Evolutionary conservation across 257 asterid genomes (phyloP).

Genomic region (Penstemon barbatus): DNA sequence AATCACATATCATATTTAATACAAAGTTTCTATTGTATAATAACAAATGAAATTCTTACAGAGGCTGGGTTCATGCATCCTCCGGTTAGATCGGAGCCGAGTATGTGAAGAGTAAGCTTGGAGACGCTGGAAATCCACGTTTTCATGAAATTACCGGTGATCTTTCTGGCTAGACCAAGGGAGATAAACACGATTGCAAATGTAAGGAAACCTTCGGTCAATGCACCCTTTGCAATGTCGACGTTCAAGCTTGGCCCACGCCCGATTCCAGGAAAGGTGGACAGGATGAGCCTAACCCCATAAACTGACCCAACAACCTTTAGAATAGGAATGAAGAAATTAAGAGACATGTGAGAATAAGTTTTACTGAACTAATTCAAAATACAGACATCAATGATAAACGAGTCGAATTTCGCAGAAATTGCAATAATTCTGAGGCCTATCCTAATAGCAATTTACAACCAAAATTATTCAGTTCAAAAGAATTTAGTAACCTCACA

Average conservation of each 20-base stretch:
- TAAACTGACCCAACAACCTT: conserved; percentile 77
- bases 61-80: conserved; percentile 99
- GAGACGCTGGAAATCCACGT: conserved; percentile 89
- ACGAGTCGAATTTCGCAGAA: background rate
- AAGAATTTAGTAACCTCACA: too few species aligned
- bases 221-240: conserved; percentile 72
- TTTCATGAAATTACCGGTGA: conserved; percentile 56
- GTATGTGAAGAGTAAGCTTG: conserved; percentile 75
- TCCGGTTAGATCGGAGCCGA: conserved; percentile 88
- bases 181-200: conserved; percentile 60
- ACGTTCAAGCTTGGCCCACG: conserved; percentile 68
- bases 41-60: conserved; percentile 42
- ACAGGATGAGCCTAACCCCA: conserved; percentile 64
- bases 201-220: conserved; percentile 76
- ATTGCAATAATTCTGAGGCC: background rate
- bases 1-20: background rate
- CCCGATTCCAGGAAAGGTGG: conserved; percentile 59
- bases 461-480: too few species aligned
- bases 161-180: conserved; percentile 51
- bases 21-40: background rate
- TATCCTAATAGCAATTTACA: too few species aligned
- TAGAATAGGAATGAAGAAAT: conserved; percentile 12
- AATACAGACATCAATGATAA: background rate
- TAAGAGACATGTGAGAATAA: background rate
- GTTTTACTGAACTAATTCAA: conserved; percentile 5